Base-by-base conservation (phyloP, 768 basidiomycete genomes). In the Mycena chlorophos region DNA sequence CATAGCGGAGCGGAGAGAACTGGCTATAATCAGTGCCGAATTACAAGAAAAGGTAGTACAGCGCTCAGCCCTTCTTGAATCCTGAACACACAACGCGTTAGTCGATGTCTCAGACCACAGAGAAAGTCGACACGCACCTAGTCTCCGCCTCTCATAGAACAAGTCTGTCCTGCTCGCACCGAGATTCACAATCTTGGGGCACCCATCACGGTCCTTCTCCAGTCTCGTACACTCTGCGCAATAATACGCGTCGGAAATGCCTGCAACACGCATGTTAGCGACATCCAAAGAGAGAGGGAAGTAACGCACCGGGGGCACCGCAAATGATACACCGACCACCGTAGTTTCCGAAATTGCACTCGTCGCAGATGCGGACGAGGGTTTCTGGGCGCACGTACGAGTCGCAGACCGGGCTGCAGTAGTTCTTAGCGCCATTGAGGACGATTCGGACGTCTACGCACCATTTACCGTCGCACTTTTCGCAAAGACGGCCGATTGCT, bases 381-480 rank as follows among this genome's bases (percentile, higher is more conserved):
- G 96, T 98, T 75, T 96, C 95, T 65, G 97, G 97, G 65, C 97
- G 85, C 60, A 99, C 97, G 75, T 98, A 98, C 54, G 96, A 98
- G 77, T 99, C 96, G 77, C 96, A 99, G 42, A 98, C 92, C 8
- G 96, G 96, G 71, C 96, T 99, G 43, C 26, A 25, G 23, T 53
- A n/a, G 16, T 14, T 3, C 27, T 49, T 13, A 51, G 31, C 3
- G 22, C 30, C 43, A 47, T n/a, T 60, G 5, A 54, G 27, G 28
- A 46, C 16, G 30, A 0, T 4, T 26, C 16, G 27, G 20, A 13
- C 5, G 4, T 23, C 13, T 6, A 68, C 87, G 57, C 65, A 97
- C 96, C 97, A 99, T 86, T 98, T 98, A 49, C 97, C 97, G 69
- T 99, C 97, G 67, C 95, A 98, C 72, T 98, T 98, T 75, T 99